Evolutionary conservation across 2,329 filamentous ascomycete species (phyloP).

Genomic region (Colletotrichum horii): DNA sequence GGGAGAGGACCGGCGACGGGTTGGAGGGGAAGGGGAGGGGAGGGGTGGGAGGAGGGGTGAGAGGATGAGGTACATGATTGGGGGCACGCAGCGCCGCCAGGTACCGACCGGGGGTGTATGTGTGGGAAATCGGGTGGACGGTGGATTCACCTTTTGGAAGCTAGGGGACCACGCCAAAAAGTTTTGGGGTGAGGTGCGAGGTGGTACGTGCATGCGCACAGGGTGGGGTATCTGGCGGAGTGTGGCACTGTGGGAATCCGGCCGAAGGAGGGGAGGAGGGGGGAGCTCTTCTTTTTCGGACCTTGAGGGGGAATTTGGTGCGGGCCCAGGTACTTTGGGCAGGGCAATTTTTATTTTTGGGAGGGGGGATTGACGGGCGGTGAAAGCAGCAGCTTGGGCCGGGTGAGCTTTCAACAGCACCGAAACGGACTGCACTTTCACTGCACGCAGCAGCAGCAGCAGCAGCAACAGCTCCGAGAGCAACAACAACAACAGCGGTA

Average conservation of each 20-base stretch:
- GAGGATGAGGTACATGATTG: constrained; percentile 15
- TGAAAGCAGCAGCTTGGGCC: neutral
- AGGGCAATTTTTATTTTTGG: neutral
- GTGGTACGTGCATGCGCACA: constrained; percentile 3
- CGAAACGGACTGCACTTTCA: neutral
- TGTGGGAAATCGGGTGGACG: neutral
- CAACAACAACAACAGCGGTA: neutral
- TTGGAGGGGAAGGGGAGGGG: neutral
- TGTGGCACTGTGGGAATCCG: constrained; percentile 18
- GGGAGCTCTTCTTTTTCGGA: neutral
- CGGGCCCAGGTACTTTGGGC: neutral
- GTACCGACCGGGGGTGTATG: constrained; percentile 13
- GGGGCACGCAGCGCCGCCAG: constrained; percentile 1
- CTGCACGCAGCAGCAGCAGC: neutral
- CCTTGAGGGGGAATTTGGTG: neutral
- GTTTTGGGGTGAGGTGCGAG: constrained; percentile 19
- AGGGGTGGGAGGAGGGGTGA: constrained; percentile 9
- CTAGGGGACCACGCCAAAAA: constrained; percentile 23
- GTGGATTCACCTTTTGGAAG: constrained; percentile 18
- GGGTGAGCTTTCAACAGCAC: neutral
- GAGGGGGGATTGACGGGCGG: neutral
- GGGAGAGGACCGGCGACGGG: constrained; percentile 7
- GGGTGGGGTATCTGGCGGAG: neutral
- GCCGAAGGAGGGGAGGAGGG: neutral
- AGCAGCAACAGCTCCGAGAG: neutral